phyloP scores from a whole-genome alignment of 306 rosid genomes.

The Ochetophila trinervis region DNA sequence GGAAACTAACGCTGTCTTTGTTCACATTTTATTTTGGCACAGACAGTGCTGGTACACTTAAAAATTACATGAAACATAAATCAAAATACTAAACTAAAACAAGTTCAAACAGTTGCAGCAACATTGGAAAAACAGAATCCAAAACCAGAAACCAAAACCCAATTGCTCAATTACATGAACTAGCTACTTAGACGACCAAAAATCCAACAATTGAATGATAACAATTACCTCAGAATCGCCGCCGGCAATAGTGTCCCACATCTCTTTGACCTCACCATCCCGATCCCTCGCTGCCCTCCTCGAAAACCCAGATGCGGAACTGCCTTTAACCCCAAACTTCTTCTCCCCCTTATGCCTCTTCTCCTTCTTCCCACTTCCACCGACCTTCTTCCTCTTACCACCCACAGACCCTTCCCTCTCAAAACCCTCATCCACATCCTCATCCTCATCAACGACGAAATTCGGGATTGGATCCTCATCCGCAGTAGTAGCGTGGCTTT shows the following conservation, averaged over 20 bases:
- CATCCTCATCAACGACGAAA: constrained; percentile 44
- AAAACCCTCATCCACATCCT: constrained; percentile 44
- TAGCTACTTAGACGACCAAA: not conserved
- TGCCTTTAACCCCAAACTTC: constrained; percentile 42
- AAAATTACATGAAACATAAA: too few species aligned
- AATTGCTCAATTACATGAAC: not conserved
- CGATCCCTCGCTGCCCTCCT: constrained; percentile 71
- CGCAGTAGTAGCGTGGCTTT: constrained; percentile 32
- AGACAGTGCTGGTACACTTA: not conserved
- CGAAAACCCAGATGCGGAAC: constrained; percentile 40
- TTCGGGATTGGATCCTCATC: constrained; percentile 47
- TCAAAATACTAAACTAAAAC: not conserved
- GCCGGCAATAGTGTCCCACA: constrained; percentile 94
- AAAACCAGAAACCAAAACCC: not conserved
- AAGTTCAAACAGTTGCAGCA: not conserved
- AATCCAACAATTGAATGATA: not conserved
- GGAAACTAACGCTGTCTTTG: too few species aligned
- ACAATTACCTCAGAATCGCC: constrained; percentile 79
- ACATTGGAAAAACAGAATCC: not conserved
- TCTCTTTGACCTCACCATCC: constrained; percentile 90
- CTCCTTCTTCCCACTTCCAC: constrained; percentile 62
- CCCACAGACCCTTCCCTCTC: constrained; percentile 47
- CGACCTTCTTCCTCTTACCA: constrained; percentile 36
- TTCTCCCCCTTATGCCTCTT: constrained; percentile 72
- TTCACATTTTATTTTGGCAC: too few species aligned